Evolutionary conservation across 805 yeast species (phyloP), one percentile per base, ranked within the genome.

Genomic region (Scheffersomyces lignosus): DNA sequence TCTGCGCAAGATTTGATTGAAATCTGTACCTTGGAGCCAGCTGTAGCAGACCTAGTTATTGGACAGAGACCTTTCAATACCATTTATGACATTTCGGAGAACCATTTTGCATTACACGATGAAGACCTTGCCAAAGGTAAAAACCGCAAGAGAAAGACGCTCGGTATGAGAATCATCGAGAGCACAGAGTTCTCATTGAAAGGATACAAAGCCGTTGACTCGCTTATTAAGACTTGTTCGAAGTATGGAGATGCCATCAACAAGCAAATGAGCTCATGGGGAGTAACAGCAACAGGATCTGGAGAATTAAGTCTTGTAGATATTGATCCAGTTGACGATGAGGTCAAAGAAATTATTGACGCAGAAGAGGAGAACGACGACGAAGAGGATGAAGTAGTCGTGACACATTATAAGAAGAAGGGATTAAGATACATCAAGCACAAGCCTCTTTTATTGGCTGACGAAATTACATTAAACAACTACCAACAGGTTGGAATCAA

Each of bases 401-500:
- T 37, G 51, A 53, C 36, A 36, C 32, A 31, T 20, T 29, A 50
- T 32, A 45, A 48, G 44, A 48, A 52, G 45, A 51, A 48, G 45
- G 51, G 58, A 25, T 54, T 41, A 24, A 41, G 43, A 3, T 86
- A 79, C 55, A 78, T 88, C 60, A 77, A 72, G 29, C 79, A 77
- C 29, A 83, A 88, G 55, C 99, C 99, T 2, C 56, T 62, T 12
- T 61, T 83, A 27, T 60, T 93, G 43, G 67, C 87, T 1, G 70
- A 67, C 0, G 85, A 78, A 15, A 71, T 87, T 13, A 77, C 76
- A 27, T 70, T 93, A 50, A 93, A 91, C 53, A 81, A 79, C 53
- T 93, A 93, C 60, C 99, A 93, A 66, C 93, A 89, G 50, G 96
- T 90, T n/a, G 99, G 99, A 31, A 66, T 93, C 35, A 93, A 93